Percentiles rank a stretch among this genome's conserved stretches.
phyloP scores from a whole-genome alignment of 306 rosid species.

The Purshia tridentata region DNA sequence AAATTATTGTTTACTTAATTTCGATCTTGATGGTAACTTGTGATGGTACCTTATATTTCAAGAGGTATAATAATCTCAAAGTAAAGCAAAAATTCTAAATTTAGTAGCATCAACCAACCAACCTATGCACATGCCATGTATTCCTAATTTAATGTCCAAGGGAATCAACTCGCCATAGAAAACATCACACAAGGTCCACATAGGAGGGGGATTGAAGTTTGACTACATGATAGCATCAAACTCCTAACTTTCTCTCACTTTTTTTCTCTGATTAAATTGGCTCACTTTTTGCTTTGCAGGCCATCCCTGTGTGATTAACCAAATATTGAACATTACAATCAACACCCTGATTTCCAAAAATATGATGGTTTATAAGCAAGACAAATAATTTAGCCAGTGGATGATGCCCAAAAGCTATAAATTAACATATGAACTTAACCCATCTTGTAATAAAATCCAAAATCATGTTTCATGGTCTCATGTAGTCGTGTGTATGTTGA shows the following conservation, averaged over 20 bases:
- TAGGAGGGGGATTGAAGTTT: not conserved
- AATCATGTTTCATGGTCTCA: not conserved
- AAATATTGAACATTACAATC: slow-evolving; percentile 3
- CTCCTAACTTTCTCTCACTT: not conserved
- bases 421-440: not conserved
- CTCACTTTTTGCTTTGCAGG: not conserved
- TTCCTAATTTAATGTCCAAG: not conserved
- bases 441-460: not conserved
- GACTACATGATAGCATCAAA: not conserved
- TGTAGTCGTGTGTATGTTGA: not conserved
- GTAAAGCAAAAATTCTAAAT: not conserved
- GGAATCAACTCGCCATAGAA: not conserved
- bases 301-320: not conserved
- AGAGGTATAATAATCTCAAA: not conserved
- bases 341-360: not conserved
- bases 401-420: slow-evolving; percentile 1
- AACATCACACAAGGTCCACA: not conserved
- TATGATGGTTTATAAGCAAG: slow-evolving; percentile 1
- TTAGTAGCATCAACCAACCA: not conserved
- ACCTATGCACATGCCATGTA: not conserved
- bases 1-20: not conserved
- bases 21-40: not conserved
- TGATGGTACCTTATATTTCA: not conserved
- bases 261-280: not conserved
- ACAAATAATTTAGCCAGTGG: not conserved